Conservation (phyloP, 495 filamentous ascomycete species). For the Venustampulla echinocandica region DNA sequence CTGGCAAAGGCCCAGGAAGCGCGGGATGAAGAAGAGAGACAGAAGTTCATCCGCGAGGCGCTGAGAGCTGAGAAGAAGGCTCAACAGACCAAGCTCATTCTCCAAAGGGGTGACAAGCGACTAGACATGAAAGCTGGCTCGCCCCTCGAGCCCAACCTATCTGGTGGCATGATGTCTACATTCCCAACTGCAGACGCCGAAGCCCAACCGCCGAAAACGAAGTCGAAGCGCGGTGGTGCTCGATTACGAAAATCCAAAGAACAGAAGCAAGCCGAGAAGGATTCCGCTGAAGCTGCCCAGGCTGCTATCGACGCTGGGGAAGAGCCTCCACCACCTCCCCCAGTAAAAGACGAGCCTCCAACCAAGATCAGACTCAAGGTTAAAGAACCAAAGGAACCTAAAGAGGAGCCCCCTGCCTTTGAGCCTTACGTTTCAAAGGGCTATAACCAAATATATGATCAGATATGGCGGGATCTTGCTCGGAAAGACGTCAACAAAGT, state of each 20-base stretch:
- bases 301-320: slow-evolving; percentile 77
- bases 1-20: slow-evolving; percentile 64
- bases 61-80: slow-evolving; percentile 83
- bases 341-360: slow-evolving; percentile 50
- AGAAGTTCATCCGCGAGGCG: slow-evolving; percentile 68
- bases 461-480: slow-evolving; percentile 94
- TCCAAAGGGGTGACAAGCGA: slow-evolving; percentile 75
- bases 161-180: slow-evolving; percentile 79
- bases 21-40: slow-evolving; percentile 68
- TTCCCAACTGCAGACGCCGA: slow-evolving; percentile 60
- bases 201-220: slow-evolving; percentile 49
- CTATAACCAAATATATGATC: slow-evolving; percentile 94
- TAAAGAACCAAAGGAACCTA: slow-evolving; percentile 51
- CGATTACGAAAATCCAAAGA: slow-evolving; percentile 86
- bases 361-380: slow-evolving; percentile 51
- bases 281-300: slow-evolving; percentile 81
- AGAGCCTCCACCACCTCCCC: slow-evolving; percentile 63
- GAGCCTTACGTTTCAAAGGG: slow-evolving; percentile 74
- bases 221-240: slow-evolving; percentile 58
- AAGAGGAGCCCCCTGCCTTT: slow-evolving; percentile 43
- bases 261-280: slow-evolving; percentile 93
- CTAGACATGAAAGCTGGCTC: slow-evolving; percentile 71
- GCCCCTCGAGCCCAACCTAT: slow-evolving; percentile 69
- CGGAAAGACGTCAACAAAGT: slow-evolving; percentile 91
- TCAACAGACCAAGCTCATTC: slow-evolving; percentile 67